Evolutionary conservation across 1,284 basidiomycete genomes (phyloP), one percentile per base, ranked within the genome.

Genomic region (Porodaedalea pini): DNA sequence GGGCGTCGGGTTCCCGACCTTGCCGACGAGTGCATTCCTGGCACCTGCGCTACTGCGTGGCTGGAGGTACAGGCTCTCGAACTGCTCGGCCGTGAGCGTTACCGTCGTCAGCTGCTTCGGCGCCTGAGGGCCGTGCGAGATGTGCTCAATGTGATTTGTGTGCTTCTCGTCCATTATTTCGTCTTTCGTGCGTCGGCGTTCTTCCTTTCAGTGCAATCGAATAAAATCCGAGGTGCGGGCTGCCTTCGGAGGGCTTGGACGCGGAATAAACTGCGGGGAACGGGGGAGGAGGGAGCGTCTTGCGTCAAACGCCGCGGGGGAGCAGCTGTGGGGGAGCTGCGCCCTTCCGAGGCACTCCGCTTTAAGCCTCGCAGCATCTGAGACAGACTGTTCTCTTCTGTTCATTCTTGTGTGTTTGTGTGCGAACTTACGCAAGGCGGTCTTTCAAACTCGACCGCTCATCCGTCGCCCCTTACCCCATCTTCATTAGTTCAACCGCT

Each of bases 31-130:
- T 11, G 27, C 36, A 21, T 52, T 47, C 23, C 52, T 36, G 21
- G 52, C 32, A 11, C 29, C 44, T 51, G 45, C 54, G 41, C 57
- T 25, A 15, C 41, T 36, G 17, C 51, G 51, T 27, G 63, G 63
- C 44, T 63, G 62, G 11, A 64, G 53, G 41, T 64, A 64, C 34
- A 64, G 47, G 43, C 56, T 54, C 47, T 64, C 63, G 54, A 64
- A 64, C 34, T 64, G 63, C 53, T 61, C 58, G 25, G 60, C 51
- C 10, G 63, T 60, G 17, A 64, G 62, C 17, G 63, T 64, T 15
- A 64, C 60, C 11, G 62, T 61, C 39, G 62, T 63, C 58, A 64
- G 51, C 27, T 59, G 50, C 21, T 56, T 47, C 13, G 48, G 44
- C 47, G 44, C 23, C 19, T 59, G 44, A 7, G 48, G 48, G 29